These are phyloP conservation scores for Vinca minor DNA, from an alignment of 257 asterid species.

Conservation along the genomic window DNA sequence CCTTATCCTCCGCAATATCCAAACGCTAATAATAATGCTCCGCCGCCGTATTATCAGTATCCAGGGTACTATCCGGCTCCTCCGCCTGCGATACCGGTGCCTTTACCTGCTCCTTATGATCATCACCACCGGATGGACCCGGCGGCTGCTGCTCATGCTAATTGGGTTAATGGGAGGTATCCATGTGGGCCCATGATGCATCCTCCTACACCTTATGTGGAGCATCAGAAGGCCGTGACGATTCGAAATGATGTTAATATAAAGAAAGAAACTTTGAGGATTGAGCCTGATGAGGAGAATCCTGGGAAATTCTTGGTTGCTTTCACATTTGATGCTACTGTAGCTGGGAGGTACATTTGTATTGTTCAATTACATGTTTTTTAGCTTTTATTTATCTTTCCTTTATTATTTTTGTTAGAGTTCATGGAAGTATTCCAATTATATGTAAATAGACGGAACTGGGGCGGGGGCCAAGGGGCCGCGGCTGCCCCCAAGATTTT, in stretches of 20 bases:
- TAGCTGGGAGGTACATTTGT: slow-evolving; percentile 62
- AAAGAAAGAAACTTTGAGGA: slow-evolving; percentile 81
- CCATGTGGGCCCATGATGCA: slow-evolving; percentile 71
- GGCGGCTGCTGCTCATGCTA: slow-evolving; percentile 48
- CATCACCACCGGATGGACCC: slow-evolving; percentile 54
- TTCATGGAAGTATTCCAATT: no score
- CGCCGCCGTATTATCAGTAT: slow-evolving; percentile 76
- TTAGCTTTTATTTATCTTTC: neutral
- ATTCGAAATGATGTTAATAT: slow-evolving; percentile 87
- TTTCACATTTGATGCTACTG: slow-evolving; percentile 90
- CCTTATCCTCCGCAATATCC: slow-evolving; percentile 83
- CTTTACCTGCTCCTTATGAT: slow-evolving; percentile 68
- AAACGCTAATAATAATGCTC: slow-evolving; percentile 60
- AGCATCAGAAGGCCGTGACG: slow-evolving; percentile 98
- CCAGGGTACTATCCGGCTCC: slow-evolving; percentile 68
- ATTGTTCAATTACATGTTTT: neutral
- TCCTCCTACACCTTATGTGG: slow-evolving; percentile 57
- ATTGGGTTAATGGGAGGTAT: slow-evolving; percentile 66
- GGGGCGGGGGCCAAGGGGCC: no score
- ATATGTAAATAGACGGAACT: no score
- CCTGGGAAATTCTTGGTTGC: slow-evolving; percentile 76
- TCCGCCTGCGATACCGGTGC: slow-evolving; percentile 52
- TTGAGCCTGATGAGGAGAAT: slow-evolving; percentile 78
- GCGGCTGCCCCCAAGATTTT: no score
- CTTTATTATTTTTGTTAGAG: no score